Conservation (phyloP, 306 rosid genomes). For the Acacia acuminata region DNA sequence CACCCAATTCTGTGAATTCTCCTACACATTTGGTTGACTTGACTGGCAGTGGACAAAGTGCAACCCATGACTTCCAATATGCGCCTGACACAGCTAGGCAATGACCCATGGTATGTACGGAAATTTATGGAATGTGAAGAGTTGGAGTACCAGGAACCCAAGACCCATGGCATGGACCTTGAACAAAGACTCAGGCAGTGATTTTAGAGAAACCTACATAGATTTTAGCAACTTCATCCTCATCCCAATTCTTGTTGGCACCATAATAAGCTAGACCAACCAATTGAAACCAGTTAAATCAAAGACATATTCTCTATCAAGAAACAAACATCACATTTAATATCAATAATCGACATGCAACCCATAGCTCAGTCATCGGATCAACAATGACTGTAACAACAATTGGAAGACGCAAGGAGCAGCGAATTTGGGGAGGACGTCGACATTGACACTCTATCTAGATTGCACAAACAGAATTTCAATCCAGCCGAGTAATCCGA, state of each 20-base stretch:
- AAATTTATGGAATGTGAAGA: not conserved
- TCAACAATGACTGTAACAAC: constrained; percentile 5
- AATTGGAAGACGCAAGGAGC: constrained; percentile 1
- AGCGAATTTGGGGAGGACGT: constrained; percentile 1
- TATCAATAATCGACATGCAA: not conserved
- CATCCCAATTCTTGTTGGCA: constrained; percentile 1
- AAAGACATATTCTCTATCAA: not conserved
- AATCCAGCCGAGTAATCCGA: not conserved
- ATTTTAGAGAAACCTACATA: constrained; percentile 2
- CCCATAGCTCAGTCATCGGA: constrained; percentile 14
- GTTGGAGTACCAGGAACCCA: not conserved
- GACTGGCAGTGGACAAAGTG: not conserved
- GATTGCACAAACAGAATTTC: constrained; percentile 13
- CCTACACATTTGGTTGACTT: not conserved
- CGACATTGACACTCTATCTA: not conserved
- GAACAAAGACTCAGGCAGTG: not conserved
- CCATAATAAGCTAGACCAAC: not conserved
- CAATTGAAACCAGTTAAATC: constrained; percentile 11
- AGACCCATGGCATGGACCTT: not conserved
- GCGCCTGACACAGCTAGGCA: not conserved
- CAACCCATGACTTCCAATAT: not conserved
- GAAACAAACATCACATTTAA: constrained; percentile 14
- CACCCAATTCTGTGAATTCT: not conserved
- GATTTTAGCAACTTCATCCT: constrained; percentile 9
- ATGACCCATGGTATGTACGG: not conserved